Evolutionary conservation across 768 basidiomycete genomes (phyloP).

Genomic region (Leccinum ochraceum): DNA sequence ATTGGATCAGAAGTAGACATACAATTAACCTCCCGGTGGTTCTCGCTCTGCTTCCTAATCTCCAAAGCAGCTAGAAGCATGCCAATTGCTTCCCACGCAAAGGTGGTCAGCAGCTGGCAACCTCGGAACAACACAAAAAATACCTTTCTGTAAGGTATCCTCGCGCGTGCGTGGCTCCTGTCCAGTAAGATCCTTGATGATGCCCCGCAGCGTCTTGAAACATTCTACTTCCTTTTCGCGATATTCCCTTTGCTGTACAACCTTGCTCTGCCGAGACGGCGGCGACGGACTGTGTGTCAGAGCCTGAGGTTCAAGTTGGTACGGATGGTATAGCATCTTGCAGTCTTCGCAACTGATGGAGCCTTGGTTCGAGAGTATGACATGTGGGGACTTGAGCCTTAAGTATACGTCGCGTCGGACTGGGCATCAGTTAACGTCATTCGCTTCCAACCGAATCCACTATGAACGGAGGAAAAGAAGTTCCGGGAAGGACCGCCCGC

Average conservation of each 20-base stretch:
- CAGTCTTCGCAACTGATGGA: not conserved
- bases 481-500: not conserved
- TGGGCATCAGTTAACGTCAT: not conserved
- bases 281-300: not conserved
- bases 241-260: conserved; percentile 19
- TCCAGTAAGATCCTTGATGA: conserved; percentile 16
- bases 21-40: not conserved
- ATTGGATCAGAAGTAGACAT: not conserved
- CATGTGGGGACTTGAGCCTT: not conserved
- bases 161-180: conserved; percentile 16
- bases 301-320: not conserved
- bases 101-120: conserved; percentile 5
- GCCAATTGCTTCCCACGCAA: conserved; percentile 6
- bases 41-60: not conserved
- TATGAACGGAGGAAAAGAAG: not conserved
- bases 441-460: not conserved
- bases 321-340: conserved; percentile 2
- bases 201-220: conserved; percentile 18
- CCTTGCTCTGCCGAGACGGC: conserved; percentile 14
- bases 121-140: not conserved
- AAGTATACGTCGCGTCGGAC: not conserved
- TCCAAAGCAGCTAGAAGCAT: conserved; percentile 2
- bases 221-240: conserved; percentile 24
- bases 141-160: conserved; percentile 24
- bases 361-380: not conserved